A percentile compares a stretch with the other conserved stretches of the same genome.
phyloP scores from a whole-genome alignment of 768 basidiomycete species.

The Amanita pseudoporphyria region DNA sequence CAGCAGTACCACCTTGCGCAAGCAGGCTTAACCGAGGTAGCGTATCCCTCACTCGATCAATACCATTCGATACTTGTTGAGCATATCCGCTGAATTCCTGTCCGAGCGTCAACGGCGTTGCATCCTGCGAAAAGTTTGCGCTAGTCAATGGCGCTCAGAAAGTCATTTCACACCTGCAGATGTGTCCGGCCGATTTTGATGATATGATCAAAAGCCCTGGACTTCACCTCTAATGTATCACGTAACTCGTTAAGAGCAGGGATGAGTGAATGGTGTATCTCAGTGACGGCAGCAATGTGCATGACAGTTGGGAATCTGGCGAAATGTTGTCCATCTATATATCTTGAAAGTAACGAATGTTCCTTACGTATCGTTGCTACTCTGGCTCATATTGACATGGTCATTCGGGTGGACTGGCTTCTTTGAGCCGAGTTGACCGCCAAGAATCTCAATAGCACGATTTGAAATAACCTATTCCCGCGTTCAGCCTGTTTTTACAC shows the following conservation, averaged over 20 bases:
- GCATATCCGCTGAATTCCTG: slow-evolving; percentile 99
- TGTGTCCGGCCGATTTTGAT: slow-evolving; percentile 99
- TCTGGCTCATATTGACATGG: slow-evolving; percentile 99
- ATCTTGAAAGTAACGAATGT: not conserved
- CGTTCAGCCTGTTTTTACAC: not conserved
- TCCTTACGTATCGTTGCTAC: slow-evolving; percentile 93
- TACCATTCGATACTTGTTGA: slow-evolving; percentile 86
- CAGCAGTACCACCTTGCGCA: slow-evolving; percentile 97
- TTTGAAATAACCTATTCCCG: slow-evolving; percentile 86
- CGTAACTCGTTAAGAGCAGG: slow-evolving; percentile 82
- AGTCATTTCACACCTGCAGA: slow-evolving; percentile 46
- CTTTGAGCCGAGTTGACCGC: slow-evolving; percentile 92
- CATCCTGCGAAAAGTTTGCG: slow-evolving; percentile 50
- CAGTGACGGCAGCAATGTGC: slow-evolving; percentile 94
- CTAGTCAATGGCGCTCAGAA: not conserved
- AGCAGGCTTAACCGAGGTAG: slow-evolving; percentile 82
- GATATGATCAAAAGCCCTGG: slow-evolving; percentile 77
- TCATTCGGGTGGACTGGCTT: slow-evolving; percentile 98
- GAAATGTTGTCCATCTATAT: not conserved
- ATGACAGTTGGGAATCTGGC: slow-evolving; percentile 95
- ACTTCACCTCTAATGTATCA: slow-evolving; percentile 76
- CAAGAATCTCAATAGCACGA: slow-evolving; percentile 93
- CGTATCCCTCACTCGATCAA: slow-evolving; percentile 71
- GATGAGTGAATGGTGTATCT: slow-evolving; percentile 68
- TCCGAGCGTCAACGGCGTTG: slow-evolving; percentile 93